Percentiles rank a stretch among this genome's conserved stretches.
phyloP scores from a whole-genome alignment of 768 basidiomycete genomes.

The Cystobasidium onofrii region DNA sequence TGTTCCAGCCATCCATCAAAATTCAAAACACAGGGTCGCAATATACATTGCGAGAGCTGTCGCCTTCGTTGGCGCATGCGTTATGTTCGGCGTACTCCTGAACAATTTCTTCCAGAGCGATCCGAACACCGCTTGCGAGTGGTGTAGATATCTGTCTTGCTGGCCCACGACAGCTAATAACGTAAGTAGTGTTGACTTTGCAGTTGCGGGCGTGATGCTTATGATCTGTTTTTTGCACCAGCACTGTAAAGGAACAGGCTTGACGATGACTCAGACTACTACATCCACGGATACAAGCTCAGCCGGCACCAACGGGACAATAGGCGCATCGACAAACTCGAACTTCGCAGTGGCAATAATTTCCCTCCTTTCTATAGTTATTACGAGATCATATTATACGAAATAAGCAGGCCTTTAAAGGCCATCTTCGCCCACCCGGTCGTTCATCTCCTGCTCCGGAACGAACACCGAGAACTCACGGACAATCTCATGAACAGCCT shows the following conservation, averaged over 20 bases:
- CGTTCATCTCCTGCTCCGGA: too few species aligned
- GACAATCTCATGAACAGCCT: too few species aligned
- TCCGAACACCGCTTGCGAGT: slow-evolving; percentile 65
- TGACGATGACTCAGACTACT: slow-evolving; percentile 18
- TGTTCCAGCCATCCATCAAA: slow-evolving; percentile 78
- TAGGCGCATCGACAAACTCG: not conserved
- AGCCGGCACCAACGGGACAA: not conserved
- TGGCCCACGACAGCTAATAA: slow-evolving; percentile 59
- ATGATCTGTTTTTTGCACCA: not conserved
- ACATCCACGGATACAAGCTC: not conserved
- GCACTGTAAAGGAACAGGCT: slow-evolving; percentile 28
- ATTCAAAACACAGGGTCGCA: slow-evolving; percentile 59
- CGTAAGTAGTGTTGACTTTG: not conserved
- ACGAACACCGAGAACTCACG: too few species aligned
- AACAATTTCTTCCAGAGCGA: slow-evolving; percentile 85
- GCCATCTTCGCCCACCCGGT: not conserved
- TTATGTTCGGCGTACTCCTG: slow-evolving; percentile 72
- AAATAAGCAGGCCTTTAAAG: not conserved
- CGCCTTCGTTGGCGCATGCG: slow-evolving; percentile 65
- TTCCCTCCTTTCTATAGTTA: not conserved
- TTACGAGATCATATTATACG: not conserved
- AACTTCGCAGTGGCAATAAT: not conserved
- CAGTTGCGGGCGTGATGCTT: not conserved
- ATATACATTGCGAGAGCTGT: slow-evolving; percentile 65
- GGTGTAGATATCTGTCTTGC: slow-evolving; percentile 58